Conservation (phyloP, 441 rosid species). For the Aleurites moluccanus region DNA sequence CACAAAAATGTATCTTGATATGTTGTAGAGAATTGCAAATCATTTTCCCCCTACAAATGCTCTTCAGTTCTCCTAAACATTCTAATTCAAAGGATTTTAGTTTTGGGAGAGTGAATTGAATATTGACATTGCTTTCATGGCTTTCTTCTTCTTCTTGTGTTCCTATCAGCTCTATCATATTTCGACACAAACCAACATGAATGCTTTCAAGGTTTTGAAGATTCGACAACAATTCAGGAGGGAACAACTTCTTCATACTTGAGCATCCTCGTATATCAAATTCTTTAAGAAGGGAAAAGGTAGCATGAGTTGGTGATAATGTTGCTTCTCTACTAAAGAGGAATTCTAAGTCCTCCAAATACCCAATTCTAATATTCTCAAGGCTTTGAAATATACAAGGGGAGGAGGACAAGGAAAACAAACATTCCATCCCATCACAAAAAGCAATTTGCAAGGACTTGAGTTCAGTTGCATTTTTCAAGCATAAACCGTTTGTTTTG, state of each 20-base stretch:
- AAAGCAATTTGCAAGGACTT: not conserved
- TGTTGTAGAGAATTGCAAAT: not conserved
- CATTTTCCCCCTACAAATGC: not conserved
- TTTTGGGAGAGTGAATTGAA: not conserved
- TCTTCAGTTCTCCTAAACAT: not conserved
- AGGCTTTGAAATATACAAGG: not conserved
- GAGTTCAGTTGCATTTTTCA: not conserved
- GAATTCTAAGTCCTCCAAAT: not conserved
- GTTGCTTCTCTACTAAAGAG: not conserved
- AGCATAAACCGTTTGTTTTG: not conserved
- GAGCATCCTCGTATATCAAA: not conserved
- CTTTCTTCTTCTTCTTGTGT: not conserved
- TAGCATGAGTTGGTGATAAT: not conserved
- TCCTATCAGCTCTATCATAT: conserved; percentile 9
- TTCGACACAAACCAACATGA: not conserved
- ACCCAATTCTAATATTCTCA: not conserved
- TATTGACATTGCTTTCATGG: not conserved
- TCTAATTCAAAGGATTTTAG: not conserved
- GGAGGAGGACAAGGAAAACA: not conserved
- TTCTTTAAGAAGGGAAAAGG: not conserved
- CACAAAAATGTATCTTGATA: not conserved
- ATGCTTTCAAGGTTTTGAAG: not conserved
- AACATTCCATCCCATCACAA: not conserved
- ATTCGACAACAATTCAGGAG: not conserved
- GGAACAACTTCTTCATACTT: not conserved